phyloP scores from a whole-genome alignment of 441 rosid genomes.

The Populus hybrid region DNA sequence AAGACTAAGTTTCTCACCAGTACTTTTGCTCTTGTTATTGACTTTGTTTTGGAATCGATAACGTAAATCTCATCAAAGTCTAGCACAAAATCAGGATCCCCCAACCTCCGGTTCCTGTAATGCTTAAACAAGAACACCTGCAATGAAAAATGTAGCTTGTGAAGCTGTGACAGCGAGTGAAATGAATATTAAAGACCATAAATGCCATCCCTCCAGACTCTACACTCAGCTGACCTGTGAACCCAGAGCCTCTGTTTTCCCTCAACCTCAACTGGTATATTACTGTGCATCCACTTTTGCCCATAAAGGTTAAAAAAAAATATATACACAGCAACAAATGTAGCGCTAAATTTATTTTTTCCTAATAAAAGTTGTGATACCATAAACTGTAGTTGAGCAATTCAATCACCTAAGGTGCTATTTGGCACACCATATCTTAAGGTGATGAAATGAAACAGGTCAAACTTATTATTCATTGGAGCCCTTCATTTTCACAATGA shows the following conservation, averaged over 20 bases:
- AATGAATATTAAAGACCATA: background rate
- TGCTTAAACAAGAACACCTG: constrained; percentile 90
- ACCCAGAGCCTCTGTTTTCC: background rate
- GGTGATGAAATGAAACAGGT: background rate
- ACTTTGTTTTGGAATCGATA: constrained; percentile 82
- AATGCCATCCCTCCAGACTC: background rate
- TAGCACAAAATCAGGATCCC: constrained; percentile 82
- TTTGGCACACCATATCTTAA: background rate
- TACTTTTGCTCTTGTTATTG: constrained; percentile 89
- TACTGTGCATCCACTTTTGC: background rate
- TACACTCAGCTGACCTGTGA: background rate
- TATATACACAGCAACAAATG: background rate
- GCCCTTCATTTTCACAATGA: background rate
- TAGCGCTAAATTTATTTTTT: background rate
- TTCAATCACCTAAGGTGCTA: background rate
- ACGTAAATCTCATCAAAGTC: constrained; percentile 95
- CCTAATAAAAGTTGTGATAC: background rate
- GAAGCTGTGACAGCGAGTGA: background rate
- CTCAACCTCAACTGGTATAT: background rate
- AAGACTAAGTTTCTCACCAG: constrained; percentile 42
- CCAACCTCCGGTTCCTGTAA: constrained; percentile 66
- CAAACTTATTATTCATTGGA: background rate
- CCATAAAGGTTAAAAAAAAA: background rate
- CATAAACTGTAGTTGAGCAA: background rate
- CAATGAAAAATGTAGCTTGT: constrained; percentile 15